Percentiles rank a stretch among this genome's conserved stretches.
These are phyloP conservation scores for Rubia occidens DNA, from an alignment of 305 asterid genomes.

Conservation along the genomic window DNA sequence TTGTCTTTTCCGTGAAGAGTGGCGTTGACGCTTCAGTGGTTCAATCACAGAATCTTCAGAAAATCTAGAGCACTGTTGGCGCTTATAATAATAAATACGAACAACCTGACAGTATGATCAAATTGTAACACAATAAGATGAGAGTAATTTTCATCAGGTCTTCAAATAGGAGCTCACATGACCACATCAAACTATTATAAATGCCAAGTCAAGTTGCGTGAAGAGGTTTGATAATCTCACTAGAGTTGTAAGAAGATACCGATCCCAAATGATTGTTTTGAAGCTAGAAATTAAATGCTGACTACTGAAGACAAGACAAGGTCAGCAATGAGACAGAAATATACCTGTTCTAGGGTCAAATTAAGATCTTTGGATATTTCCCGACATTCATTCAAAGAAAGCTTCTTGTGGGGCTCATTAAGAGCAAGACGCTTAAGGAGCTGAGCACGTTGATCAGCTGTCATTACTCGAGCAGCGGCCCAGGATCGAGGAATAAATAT, in stretches of 20 bases:
- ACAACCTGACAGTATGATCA: conserved; percentile 55
- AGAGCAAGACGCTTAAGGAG: conserved; percentile 50
- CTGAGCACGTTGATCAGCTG: conserved; percentile 66
- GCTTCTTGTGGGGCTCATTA: conserved; percentile 50
- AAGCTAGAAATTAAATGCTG: background rate
- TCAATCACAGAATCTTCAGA: conserved; percentile 33
- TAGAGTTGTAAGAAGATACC: background rate
- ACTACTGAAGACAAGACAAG: conserved; percentile 6
- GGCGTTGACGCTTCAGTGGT: conserved; percentile 24
- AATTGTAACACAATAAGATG: background rate
- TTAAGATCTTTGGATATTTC: conserved; percentile 74
- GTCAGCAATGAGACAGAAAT: conserved; percentile 25
- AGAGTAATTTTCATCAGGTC: background rate
- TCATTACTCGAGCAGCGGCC: conserved; percentile 62
- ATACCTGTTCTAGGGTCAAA: conserved; percentile 87
- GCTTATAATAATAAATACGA: conserved; percentile 61
- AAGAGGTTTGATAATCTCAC: conserved; percentile 1
- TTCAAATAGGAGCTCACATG: background rate
- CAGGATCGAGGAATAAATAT: conserved; percentile 64
- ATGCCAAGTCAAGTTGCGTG: background rate
- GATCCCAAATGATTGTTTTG: background rate
- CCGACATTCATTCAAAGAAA: conserved; percentile 60
- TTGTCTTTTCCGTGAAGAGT: conserved; percentile 47
- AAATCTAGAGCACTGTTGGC: conserved; percentile 42
- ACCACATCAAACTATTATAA: background rate